Base-by-base conservation (phyloP, 2,329 filamentous ascomycete genomes). In the Fusarium sp. region DNA sequence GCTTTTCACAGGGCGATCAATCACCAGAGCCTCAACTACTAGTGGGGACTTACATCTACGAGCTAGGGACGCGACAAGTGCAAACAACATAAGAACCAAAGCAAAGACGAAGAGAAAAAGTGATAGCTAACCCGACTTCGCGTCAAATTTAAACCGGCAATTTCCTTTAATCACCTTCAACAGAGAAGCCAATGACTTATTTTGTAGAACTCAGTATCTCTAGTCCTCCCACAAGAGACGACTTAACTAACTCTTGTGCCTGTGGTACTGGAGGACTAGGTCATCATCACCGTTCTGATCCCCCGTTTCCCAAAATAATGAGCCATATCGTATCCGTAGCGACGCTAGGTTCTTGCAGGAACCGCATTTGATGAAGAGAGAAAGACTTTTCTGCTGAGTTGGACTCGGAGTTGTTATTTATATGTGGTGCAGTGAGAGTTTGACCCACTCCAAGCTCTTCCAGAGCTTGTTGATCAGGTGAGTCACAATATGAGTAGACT, bases 1-100 rank as follows among this genome's bases (percentile, higher is more conserved):
- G 55, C 20, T 30, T 45, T 40, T 66, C 55, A 66, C 55, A 50
- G 48, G 63, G 60, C 23, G 9, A 23, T 46, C 3, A 30, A 30
- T 13, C 28, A 40, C 34, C 18, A n/a, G 18, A 37, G 34, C 34
- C 34, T 37, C 34, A 37, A n/a, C 18, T 37, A n/a, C 34, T 37
- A 37, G 18, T 3, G 34, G 18, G 34, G 34, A 37, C 34, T 37
- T 37, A n/a, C 18, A 37, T 37, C 3, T n/a, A 4, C 34, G 18
- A 37, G 1, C 34, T 37, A n/a, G 34, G 34, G 12, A n/a, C 34
- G 18, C 5, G 10, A 37, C 18, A 1, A 37, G 10, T 12, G 34
- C 5, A n/a, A 37, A 37, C 34, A n/a, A n/a, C 2, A n/a, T 3
- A n/a, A 37, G 2, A 37, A 37, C 34, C 9, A 37, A 1, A n/a